phyloP scores from a whole-genome alignment of 257 asterid species.

The Cruciata laevipes region DNA sequence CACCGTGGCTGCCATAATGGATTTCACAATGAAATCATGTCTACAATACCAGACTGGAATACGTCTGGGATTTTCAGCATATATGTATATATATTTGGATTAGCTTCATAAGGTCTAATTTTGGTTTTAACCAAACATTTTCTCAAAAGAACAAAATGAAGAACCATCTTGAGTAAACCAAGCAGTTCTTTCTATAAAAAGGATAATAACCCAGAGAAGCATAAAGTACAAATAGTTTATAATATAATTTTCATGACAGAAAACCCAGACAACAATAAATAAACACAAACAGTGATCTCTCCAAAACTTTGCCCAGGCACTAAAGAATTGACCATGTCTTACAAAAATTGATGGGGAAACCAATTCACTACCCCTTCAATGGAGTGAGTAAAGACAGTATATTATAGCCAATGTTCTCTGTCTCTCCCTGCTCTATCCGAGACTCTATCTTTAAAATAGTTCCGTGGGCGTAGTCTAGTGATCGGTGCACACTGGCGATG shows the following conservation, averaged over 20 bases:
- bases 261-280: background rate
- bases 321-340: slow-evolving; percentile 33
- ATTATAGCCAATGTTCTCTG: slow-evolving; percentile 32
- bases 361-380: too few species aligned
- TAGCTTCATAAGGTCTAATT: too few species aligned
- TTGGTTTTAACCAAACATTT: too few species aligned
- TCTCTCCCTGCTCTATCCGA: slow-evolving; percentile 18
- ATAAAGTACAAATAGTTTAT: background rate
- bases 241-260: too few species aligned
- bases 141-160: too few species aligned
- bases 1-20: too few species aligned
- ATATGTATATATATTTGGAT: too few species aligned
- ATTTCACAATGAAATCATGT: too few species aligned
- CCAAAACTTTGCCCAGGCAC: background rate
- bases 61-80: too few species aligned
- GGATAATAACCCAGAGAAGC: background rate
- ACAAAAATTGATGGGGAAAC: background rate
- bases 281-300: background rate
- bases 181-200: too few species aligned
- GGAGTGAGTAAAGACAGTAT: slow-evolving; percentile 64
- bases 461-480: slow-evolving; percentile 25
- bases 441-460: slow-evolving; percentile 29
- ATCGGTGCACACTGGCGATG: slow-evolving; percentile 17
- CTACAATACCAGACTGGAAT: too few species aligned
- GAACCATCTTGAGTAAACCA: too few species aligned